These are phyloP conservation scores for Trypanosoma theileri DNA, from an alignment of 208 protist species.

Conservation along the genomic window DNA sequence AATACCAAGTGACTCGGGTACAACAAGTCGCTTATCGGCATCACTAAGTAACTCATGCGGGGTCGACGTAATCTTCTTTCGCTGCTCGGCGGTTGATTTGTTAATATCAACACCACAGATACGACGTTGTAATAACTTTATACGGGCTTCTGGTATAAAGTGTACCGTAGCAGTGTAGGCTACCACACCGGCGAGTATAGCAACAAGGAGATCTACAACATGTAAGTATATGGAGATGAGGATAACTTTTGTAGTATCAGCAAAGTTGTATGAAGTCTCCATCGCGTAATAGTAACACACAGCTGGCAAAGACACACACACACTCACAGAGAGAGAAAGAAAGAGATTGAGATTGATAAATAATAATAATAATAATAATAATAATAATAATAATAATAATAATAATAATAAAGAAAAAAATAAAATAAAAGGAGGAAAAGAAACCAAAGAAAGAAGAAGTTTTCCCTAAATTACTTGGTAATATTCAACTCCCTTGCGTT, in stretches of 20 bases:
- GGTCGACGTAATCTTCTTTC: constrained; percentile 44
- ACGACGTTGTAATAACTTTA: constrained; percentile 74
- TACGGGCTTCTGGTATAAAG: constrained; percentile 60
- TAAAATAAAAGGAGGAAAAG: neutral
- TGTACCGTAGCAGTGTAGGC: constrained; percentile 62
- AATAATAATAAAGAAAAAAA: constrained; percentile 8
- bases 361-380: neutral
- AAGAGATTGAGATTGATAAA: too few species aligned
- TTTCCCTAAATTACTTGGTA: too few species aligned
- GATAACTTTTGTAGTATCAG: constrained; percentile 15
- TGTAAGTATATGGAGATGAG: constrained; percentile 37
- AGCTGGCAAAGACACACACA: neutral
- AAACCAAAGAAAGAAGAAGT: neutral
- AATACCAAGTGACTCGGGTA: constrained; percentile 84
- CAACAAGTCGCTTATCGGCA: constrained; percentile 34
- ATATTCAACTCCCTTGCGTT: too few species aligned
- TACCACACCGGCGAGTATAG: constrained; percentile 47
- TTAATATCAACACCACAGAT: constrained; percentile 96
- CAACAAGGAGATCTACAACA: constrained; percentile 43
- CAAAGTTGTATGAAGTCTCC: neutral
- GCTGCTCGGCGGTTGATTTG: constrained; percentile 85
- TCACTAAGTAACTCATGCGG: constrained; percentile 24
- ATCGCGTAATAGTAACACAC: neutral
- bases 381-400: neutral
- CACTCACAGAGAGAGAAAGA: neutral